phyloP scores from a whole-genome alignment of 1,284 basidiomycete genomes.

The Cutaneotrichosporon cutaneum region DNA sequence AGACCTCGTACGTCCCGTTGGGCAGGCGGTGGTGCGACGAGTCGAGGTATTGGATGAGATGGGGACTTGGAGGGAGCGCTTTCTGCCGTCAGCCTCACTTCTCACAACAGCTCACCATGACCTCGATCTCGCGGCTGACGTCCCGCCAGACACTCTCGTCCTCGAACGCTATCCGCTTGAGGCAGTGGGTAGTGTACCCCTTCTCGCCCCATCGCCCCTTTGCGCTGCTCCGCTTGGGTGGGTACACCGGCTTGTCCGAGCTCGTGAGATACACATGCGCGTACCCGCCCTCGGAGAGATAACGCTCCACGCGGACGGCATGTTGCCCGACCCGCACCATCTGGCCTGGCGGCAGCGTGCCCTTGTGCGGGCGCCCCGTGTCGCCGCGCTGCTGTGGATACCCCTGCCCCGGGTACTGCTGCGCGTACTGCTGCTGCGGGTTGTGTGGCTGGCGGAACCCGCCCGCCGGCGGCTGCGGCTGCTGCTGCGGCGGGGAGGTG shows the following conservation, averaged over 20 bases:
- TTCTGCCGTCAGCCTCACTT: conserved; percentile 31
- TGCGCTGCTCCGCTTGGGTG: conserved; percentile 28
- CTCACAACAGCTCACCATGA: conserved; percentile 70
- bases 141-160: conserved; percentile 87
- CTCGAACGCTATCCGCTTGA: conserved; percentile 93
- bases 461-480: conserved; percentile 1
- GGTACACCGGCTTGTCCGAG: conserved; percentile 77
- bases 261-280: conserved; percentile 96
- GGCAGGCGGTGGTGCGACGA: conserved; percentile 79
- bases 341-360: conserved; percentile 66
- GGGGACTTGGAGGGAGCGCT: conserved; percentile 39
- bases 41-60: conserved; percentile 47
- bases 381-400: conserved; percentile 8
- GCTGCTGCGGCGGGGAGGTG: not conserved
- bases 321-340: conserved; percentile 86
- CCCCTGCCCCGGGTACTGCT: conserved; percentile 4
- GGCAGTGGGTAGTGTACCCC: conserved; percentile 77
- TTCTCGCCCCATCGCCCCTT: conserved; percentile 59
- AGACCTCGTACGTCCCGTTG: conserved; percentile 87
- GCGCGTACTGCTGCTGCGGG: conserved; percentile 1
- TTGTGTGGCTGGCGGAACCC: conserved; percentile 5
- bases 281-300: conserved; percentile 96
- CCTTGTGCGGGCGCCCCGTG: conserved; percentile 41
- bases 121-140: conserved; percentile 96
- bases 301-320: conserved; percentile 80